Base-by-base conservation (phyloP, 1,139 yeast species). In the Saccharomyces hybrid region DNA sequence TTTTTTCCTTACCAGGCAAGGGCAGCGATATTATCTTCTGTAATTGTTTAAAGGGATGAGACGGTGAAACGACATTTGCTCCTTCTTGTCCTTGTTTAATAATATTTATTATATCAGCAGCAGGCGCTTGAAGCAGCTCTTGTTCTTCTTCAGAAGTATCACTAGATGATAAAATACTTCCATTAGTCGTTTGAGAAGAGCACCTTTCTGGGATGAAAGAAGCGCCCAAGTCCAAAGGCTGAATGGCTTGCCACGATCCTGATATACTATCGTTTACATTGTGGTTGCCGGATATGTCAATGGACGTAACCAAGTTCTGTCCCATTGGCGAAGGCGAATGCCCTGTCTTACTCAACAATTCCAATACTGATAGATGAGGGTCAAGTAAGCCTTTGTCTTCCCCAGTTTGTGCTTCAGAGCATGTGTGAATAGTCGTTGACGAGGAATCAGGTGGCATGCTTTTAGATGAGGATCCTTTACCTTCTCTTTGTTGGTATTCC, bases 61-160 rank as follows among this genome's bases (percentile, higher is more conserved):
- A 29, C 32, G 32, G 13, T 13, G 32, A 29, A 11, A 13, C 13
- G 13, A 9, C 13, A 29, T 29, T 29, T 29, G 32, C 13, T 4
- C 32, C 32, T 29, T 29, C 32, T 5, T 29, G 32, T 29, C 32
- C 32, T 13, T 29, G 32, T 29, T 29, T 29, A 29, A 29, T 29
- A 13, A 29, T 29, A 13, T 11, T 29, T 29, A 29, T 29, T 29
- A 29, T 29, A 29, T 29, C 32, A 9, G 32, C 32, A 29, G 32
- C 32, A 11, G 32, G 32, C 32, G 32, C 32, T 29, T 29, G 14
- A 6, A n/a, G 32, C 38, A 26, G 9, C 14, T 46, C 32, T 41
- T 52, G 46, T 16, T 67, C 71, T 51, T 66, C 71, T 46, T 64
- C 68, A 5, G 71, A 65, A 3, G 68, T 66, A 51, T 66, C 69